Evolutionary conservation across 2,329 filamentous ascomycete species (phyloP).

Genomic region (Fusarium continuum): DNA sequence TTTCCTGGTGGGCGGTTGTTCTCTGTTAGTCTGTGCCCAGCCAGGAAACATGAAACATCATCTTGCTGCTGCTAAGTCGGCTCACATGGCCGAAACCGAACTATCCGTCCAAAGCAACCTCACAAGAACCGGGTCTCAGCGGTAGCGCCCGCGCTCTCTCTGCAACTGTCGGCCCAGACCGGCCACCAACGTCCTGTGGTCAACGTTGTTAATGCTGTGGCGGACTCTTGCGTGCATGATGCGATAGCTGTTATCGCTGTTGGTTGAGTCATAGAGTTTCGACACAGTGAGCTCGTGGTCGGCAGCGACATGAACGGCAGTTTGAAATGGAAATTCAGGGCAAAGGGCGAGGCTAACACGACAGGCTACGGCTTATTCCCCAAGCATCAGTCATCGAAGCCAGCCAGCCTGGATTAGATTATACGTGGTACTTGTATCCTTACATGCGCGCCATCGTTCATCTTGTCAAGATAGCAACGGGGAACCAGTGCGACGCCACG

Average conservation of each 20-base stretch:
- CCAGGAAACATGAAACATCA: not conserved
- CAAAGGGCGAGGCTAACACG: not conserved
- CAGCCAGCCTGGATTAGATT: not conserved
- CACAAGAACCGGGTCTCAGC: slow-evolving; percentile 6
- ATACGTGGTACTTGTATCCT: not conserved
- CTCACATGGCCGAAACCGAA: slow-evolving; percentile 10
- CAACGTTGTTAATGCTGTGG: slow-evolving; percentile 16
- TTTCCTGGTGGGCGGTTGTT: not conserved
- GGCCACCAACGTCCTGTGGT: slow-evolving; percentile 19
- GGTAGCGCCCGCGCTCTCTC: slow-evolving; percentile 34
- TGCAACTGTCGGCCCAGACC: slow-evolving; percentile 40
- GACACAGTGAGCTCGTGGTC: slow-evolving; percentile 16
- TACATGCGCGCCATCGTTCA: not conserved
- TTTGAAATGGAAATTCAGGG: not conserved
- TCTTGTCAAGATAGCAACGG: not conserved
- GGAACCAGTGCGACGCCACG: slow-evolving; percentile 13
- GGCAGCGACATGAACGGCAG: slow-evolving; percentile 15
- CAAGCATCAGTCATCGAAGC: not conserved
- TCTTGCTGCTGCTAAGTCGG: not conserved
- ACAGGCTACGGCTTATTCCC: not conserved
- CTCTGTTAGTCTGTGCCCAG: too few species aligned
- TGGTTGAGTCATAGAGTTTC: slow-evolving; percentile 28
- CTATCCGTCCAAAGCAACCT: slow-evolving; percentile 7
- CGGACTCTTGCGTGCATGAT: slow-evolving; percentile 17
- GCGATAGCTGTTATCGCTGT: slow-evolving; percentile 30